phyloP scores from a whole-genome alignment of 805 yeast genomes.

The Ogataea glucozyma region DNA sequence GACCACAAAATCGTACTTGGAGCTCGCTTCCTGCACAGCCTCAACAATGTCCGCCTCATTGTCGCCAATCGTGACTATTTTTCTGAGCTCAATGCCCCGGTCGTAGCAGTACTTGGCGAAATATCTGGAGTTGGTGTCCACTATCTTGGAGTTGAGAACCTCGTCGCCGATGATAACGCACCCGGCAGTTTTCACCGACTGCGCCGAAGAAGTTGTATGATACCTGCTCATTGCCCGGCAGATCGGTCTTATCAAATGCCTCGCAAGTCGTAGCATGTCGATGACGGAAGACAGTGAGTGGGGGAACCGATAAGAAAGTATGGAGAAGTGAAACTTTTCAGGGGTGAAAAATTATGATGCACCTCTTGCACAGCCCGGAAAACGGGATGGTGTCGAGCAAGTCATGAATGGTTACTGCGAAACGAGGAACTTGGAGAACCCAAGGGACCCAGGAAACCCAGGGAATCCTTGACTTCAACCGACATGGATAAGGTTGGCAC shows the following conservation, averaged over 20 bases:
- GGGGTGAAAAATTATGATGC: background rate
- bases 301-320: no score
- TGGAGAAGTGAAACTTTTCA: slow-evolving; percentile 1
- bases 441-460: no score
- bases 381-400: background rate
- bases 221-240: background rate
- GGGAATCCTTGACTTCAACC: no score
- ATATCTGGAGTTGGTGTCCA: slow-evolving; percentile 72
- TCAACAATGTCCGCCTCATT: slow-evolving; percentile 65
- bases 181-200: slow-evolving; percentile 41
- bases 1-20: slow-evolving; percentile 63
- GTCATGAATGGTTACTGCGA: no score
- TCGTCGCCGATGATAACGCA: slow-evolving; percentile 82
- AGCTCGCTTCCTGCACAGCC: slow-evolving; percentile 44
- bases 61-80: slow-evolving; percentile 76
- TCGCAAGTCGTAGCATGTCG: background rate
- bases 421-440: no score
- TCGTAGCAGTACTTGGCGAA: slow-evolving; percentile 73
- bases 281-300: background rate
- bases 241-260: background rate
- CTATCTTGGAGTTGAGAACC: slow-evolving; percentile 80
- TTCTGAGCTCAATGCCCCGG: slow-evolving; percentile 64
- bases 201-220: background rate
- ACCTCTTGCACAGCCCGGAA: background rate
- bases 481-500: no score